These are phyloP conservation scores for Colletotrichum sp. DNA, from an alignment of 2,329 filamentous ascomycete genomes.

Conservation along the genomic window DNA sequence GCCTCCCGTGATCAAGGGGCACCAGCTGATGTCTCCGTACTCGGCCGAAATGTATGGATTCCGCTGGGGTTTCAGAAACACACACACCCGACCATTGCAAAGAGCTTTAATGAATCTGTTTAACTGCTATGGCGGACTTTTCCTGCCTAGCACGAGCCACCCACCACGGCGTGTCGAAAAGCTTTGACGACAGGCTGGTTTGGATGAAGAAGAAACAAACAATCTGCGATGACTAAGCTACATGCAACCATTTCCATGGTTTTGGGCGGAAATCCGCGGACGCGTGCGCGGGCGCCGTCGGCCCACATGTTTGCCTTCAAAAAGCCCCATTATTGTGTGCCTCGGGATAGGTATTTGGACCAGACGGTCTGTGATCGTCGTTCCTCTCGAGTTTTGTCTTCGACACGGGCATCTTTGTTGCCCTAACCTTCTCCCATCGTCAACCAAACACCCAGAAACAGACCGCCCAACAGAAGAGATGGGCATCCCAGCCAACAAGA, in stretches of 20 bases:
- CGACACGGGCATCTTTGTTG: background rate
- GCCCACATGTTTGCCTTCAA: background rate
- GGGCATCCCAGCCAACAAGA: conserved; percentile 30
- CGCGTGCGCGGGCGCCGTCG: background rate
- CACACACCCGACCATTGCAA: background rate
- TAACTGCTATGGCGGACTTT: background rate
- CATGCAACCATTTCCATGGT: background rate
- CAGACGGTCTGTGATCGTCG: background rate
- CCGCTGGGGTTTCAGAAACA: background rate
- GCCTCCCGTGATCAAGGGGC: background rate
- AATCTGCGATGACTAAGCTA: background rate
- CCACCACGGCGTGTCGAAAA: background rate
- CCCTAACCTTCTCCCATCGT: background rate
- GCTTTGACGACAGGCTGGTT: background rate
- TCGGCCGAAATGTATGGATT: background rate
- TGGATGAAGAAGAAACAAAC: background rate
- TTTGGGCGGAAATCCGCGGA: background rate
- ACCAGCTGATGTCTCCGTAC: background rate
- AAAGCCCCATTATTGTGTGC: background rate
- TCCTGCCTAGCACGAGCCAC: background rate
- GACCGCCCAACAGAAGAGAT: background rate
- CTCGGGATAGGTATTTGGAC: background rate
- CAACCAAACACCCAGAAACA: background rate
- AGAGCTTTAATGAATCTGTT: background rate
- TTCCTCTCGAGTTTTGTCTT: background rate